These are phyloP conservation scores for Styphnolobium japonicum DNA, from an alignment of 306 rosid genomes.

Conservation along the genomic window DNA sequence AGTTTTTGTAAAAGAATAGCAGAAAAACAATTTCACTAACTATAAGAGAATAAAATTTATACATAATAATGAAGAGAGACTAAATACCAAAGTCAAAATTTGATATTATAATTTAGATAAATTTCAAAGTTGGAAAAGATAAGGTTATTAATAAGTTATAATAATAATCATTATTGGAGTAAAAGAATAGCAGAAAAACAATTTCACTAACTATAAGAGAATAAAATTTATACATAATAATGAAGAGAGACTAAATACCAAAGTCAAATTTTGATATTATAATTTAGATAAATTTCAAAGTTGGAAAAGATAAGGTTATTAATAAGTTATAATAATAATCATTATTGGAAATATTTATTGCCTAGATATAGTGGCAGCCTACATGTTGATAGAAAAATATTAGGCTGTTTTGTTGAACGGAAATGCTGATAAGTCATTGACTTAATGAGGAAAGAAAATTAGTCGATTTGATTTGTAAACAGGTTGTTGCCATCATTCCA, in stretches of 20 bases:
- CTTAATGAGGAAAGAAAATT: neutral
- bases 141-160: neutral
- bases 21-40: too few species aligned
- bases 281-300: neutral
- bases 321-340: neutral
- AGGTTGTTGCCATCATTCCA: neutral
- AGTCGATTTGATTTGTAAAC: conserved; percentile 2
- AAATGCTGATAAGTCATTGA: neutral
- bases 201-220: too few species aligned
- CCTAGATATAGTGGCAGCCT: neutral
- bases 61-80: too few species aligned
- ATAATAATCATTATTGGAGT: neutral
- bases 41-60: too few species aligned
- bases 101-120: neutral
- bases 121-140: neutral
- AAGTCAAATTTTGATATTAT: neutral
- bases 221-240: too few species aligned
- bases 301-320: neutral
- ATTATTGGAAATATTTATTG: neutral
- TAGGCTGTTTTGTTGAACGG: neutral
- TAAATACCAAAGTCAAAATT: neutral
- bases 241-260: too few species aligned
- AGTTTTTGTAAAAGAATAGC: too few species aligned
- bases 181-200: too few species aligned
- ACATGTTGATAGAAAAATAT: neutral